Base-by-base conservation (phyloP, 345 rosid species). In the Ceriops tagal region DNA sequence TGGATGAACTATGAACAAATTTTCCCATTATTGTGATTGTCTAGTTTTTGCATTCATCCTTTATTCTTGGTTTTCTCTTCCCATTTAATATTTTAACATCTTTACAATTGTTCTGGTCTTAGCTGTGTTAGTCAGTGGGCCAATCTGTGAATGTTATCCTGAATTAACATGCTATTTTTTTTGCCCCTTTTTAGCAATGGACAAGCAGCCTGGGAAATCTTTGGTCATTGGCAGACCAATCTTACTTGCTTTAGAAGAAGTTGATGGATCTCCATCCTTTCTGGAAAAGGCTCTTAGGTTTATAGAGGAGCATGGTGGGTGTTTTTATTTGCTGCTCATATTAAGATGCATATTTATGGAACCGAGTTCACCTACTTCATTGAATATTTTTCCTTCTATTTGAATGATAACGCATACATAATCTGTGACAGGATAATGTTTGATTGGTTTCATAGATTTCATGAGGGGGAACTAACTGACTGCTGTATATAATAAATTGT, bases 201-300 rank as follows among this genome's bases (percentile, higher is more conserved):
- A 85, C 43, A 87, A 87, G 73, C 80, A 77, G 73, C 81, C 85
- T 69, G 43, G 76, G 67, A 84, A 78, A 75, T 75, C 90, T 62
- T 68, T 83, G 13, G 88, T 92, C 68, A 30, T 86, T 53, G 93
- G 96, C 74, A 85, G 90, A 75, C 98, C 99, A 46, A 78, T 92
- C 76, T 85, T 96, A 75, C 93, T 90, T 75, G 99, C 99, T 60
- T 71, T 96, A 58, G 98, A 96, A 85, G 98, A 96, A 81, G 92
- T 87, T 70, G 99, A 96, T 73, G 99, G 98, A 72, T 68, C 90
- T 83, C 99, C 99, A 39, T 92, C 99, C 46, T 96, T 96, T 83
- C 81, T 96, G 88, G 98, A 96, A 79, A 96, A 96, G 81, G 93
- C 98, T 70, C 96, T 96, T 68, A 83, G 84, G 74, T 96, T 86